Percentiles rank a stretch among this genome's conserved stretches.
Conservation (phyloP, 495 filamentous ascomycete species). For the Aspergillus diversus region DNA sequence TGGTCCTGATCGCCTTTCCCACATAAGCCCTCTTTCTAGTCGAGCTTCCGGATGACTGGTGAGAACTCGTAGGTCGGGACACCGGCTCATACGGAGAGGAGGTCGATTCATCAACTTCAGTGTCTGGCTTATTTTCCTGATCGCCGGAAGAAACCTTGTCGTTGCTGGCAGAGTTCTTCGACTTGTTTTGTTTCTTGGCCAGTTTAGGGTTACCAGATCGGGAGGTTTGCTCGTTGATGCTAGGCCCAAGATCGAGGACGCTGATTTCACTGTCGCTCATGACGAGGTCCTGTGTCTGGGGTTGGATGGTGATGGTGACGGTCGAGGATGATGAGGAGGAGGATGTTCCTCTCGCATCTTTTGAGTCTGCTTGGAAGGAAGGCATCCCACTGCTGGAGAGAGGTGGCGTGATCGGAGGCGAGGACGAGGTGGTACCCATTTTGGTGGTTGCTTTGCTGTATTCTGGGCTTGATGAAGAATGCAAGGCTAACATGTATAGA, state of each 20-base stretch:
- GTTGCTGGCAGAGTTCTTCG: neutral
- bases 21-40: neutral
- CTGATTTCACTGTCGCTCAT: constrained; percentile 38
- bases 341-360: neutral
- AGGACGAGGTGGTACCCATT: neutral
- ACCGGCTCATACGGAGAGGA: neutral
- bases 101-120: neutral
- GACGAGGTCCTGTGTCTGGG: constrained; percentile 5
- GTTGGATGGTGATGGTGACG: constrained; percentile 9
- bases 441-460: neutral
- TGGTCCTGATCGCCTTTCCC: constrained; percentile 7
- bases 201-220: neutral
- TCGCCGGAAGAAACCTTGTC: too few species aligned
- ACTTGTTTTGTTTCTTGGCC: neutral
- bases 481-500: too few species aligned
- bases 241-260: constrained; percentile 34
- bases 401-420: neutral
- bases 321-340: neutral
- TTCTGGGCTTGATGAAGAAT: too few species aligned
- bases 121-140: neutral
- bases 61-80: neutral
- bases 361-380: neutral
- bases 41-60: neutral
- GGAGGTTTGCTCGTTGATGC: constrained; percentile 12
- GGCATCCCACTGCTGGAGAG: neutral